Evolutionary conservation across 73 alveolate genomes (phyloP).

Genomic region (Paraurostyla sp.): DNA sequence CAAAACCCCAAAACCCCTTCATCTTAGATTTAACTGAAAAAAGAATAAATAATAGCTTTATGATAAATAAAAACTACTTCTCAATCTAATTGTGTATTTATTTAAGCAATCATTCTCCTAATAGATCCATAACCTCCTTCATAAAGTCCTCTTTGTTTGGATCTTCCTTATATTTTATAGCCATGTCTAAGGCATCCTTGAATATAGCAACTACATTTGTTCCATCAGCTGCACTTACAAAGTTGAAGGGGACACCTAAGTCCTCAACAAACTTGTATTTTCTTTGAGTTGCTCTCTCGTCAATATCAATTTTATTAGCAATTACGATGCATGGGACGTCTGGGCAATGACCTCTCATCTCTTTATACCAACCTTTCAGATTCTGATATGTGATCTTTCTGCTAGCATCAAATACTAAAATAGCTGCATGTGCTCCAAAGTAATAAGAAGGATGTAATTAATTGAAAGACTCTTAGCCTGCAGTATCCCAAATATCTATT

Average conservation of each 20-base stretch:
- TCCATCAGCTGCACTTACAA: constrained; percentile 97
- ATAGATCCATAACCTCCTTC: constrained; percentile 87
- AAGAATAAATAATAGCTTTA: background rate
- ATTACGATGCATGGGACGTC: constrained; percentile 92
- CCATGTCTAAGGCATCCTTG: constrained; percentile 90
- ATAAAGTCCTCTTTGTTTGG: constrained; percentile 86
- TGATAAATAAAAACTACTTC: background rate
- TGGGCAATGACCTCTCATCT: constrained; percentile 94
- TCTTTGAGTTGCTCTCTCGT: constrained; percentile 89
- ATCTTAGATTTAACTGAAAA: too few species aligned
- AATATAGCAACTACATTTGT: constrained; percentile 95
- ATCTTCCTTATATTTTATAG: constrained; percentile 86
- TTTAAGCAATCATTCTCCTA: constrained; percentile 64
- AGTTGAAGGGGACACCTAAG: constrained; percentile 88
- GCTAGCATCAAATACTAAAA: constrained; percentile 96
- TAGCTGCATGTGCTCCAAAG: constrained; percentile 94
- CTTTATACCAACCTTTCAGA: constrained; percentile 93
- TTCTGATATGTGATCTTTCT: constrained; percentile 93
- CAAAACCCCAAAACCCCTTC: too few species aligned
- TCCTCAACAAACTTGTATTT: constrained; percentile 92
- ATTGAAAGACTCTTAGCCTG: constrained; percentile 95
- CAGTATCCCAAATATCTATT: constrained; percentile 91
- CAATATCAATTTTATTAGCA: constrained; percentile 96
- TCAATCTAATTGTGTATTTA: background rate
- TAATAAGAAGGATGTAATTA: constrained; percentile 93